Evolutionary conservation across 768 basidiomycete species (phyloP).

Genomic region (Suillus plorans): DNA sequence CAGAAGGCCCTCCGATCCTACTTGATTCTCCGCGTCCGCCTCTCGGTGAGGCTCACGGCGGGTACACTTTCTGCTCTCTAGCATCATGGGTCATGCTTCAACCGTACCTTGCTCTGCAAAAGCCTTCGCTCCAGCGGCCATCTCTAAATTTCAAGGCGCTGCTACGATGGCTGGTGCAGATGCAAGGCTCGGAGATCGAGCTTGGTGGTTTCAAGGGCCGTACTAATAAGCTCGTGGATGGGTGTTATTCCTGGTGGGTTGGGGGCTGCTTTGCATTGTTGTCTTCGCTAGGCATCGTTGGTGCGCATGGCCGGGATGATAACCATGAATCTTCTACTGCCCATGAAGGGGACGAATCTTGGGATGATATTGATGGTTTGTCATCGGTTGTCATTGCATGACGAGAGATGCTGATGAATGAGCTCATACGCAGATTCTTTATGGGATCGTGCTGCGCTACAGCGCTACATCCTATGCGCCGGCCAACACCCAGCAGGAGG

Average conservation of each 20-base stretch:
- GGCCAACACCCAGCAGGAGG: conserved; percentile 88
- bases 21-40: conserved; percentile 59
- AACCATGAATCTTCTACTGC: conserved; percentile 9
- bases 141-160: conserved; percentile 59
- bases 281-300: conserved; percentile 52
- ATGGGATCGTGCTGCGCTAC: conserved; percentile 69
- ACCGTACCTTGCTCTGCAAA: conserved; percentile 42
- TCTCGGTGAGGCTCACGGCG: conserved; percentile 96
- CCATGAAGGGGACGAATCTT: conserved; percentile 39
- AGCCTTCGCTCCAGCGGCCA: conserved; percentile 25
- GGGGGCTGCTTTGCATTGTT: conserved; percentile 84
- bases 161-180: conserved; percentile 77
- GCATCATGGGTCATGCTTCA: conserved; percentile 81
- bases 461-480: conserved; percentile 84
- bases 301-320: conserved; percentile 31
- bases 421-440: conserved; percentile 36
- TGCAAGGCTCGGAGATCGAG: conserved; percentile 84
- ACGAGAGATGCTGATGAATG: conserved; percentile 25
- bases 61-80: conserved; percentile 93
- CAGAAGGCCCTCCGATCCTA: conserved; percentile 25
- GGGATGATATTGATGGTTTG: conserved; percentile 74
- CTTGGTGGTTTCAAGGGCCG: conserved; percentile 91
- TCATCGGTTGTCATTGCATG: neutral
- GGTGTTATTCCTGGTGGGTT: conserved; percentile 99
- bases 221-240: conserved; percentile 98